phyloP scores from a whole-genome alignment of 176 grass and related monocot genomes.

The barley (Hordeum vulgare) region DNA sequence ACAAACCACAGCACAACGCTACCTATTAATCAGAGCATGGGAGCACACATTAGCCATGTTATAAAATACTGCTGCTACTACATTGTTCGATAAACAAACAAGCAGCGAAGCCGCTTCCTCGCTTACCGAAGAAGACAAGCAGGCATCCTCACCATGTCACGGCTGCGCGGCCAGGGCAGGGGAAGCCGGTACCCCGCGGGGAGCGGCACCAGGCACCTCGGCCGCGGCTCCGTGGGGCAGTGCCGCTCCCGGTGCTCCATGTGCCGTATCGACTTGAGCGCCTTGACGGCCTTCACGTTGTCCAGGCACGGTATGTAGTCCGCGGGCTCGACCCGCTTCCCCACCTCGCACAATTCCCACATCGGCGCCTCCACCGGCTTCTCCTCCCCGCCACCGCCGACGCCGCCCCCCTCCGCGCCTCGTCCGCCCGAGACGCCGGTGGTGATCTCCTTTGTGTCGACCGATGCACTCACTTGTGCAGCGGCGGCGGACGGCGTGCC shows the following conservation, averaged over 20 bases:
- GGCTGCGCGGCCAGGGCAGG: slow-evolving; percentile 80
- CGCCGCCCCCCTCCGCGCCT: not conserved
- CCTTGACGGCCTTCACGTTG: slow-evolving; percentile 70
- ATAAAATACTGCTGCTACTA: not conserved
- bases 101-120: not conserved
- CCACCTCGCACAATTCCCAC: slow-evolving; percentile 62
- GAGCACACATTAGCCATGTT: not conserved
- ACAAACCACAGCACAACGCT: not conserved
- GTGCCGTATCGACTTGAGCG: slow-evolving; percentile 57
- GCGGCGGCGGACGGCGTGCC: not conserved
- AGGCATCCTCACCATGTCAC: slow-evolving; percentile 87
- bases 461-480: not conserved
- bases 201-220: slow-evolving; percentile 69
- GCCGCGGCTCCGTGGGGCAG: slow-evolving; percentile 52
- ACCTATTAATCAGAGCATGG: not conserved
- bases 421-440: not conserved
- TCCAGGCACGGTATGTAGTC: slow-evolving; percentile 95
- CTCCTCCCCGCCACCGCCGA: not conserved
- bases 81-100: slow-evolving; percentile 11
- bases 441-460: not conserved
- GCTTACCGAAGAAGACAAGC: slow-evolving; percentile 53
- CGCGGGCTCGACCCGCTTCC: slow-evolving; percentile 47
- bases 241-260: slow-evolving; percentile 96
- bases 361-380: slow-evolving; percentile 27
- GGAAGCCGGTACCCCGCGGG: slow-evolving; percentile 51